Base-by-base conservation (phyloP, 208 protist species). In the Trypanosomatidae sp. region DNA sequence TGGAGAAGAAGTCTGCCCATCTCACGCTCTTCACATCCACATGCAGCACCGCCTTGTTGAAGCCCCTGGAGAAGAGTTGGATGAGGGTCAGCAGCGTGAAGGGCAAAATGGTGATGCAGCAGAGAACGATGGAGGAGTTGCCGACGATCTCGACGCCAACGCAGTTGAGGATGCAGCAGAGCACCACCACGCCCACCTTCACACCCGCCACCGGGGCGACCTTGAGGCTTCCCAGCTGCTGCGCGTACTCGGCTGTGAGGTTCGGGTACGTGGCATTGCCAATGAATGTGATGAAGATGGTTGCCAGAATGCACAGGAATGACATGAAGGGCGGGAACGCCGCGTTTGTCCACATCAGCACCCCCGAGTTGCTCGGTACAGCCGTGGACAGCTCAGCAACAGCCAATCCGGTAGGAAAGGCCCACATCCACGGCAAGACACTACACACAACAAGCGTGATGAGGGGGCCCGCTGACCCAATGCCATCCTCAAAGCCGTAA, bases 331-430 rank as follows among this genome's bases (percentile, higher is more conserved):
- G 79, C 28, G 87, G 90, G 25, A 95, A 90, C 19, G 91, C 86
- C 0, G 87, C 91, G 67, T 95, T 95, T 4, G 86, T 84, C 88
- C 91, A 95, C 91, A 95, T 95, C 60, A 95, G 86, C 56, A 95
- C 80, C 22, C 91, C 91, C 0, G 91, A 95, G 83, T 95, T 95
- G 76, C 91, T 95, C 28, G 88, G 91, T 60, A 95, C 86, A 12
- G 91, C 78, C 10, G 91, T 95, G 13, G 88, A 92, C 7, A 95
- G 79, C 79, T 95, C 88, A 44, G 91, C 85, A 49, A 95, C 91
- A 41, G 91, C 88, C 41, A 95, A 77, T 10, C 91, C 91, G n/a
- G 90, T 95, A 3, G 91, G 91, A 28, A 90, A 81, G 44, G 69
- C 83, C 88, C 91, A 95, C 41, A 95, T 73, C 89, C 91, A 95